These are phyloP conservation scores for Lodderomyces theae DNA, from an alignment of 1,139 yeast genomes.

Conservation along the genomic window DNA sequence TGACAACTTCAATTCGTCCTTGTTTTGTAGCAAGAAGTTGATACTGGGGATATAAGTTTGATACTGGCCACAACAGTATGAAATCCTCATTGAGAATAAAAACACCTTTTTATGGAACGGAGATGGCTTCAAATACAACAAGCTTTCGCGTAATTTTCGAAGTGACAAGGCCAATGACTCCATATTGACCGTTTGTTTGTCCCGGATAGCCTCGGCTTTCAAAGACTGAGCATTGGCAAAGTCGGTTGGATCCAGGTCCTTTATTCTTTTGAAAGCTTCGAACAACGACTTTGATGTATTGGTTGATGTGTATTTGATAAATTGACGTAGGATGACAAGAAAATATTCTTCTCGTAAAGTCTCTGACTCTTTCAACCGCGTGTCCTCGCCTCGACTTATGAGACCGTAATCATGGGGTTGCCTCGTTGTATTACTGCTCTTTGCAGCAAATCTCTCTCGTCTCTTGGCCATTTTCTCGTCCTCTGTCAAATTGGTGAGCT, in stretches of 20 bases:
- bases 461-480: slow-evolving; percentile 6
- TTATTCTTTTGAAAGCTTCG: slow-evolving; percentile 17
- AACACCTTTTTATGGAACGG: slow-evolving; percentile 48
- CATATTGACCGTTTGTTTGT: slow-evolving; percentile 14
- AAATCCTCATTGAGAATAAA: slow-evolving; percentile 46
- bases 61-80: slow-evolving; percentile 48
- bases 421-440: not conserved
- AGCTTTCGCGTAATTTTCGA: slow-evolving; percentile 54
- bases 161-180: slow-evolving; percentile 30
- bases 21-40: slow-evolving; percentile 30
- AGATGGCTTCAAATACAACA: slow-evolving; percentile 36
- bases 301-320: slow-evolving; percentile 27
- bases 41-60: slow-evolving; percentile 60
- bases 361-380: slow-evolving; percentile 43
- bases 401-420: slow-evolving; percentile 38
- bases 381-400: slow-evolving; percentile 60
- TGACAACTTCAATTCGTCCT: slow-evolving; percentile 11
- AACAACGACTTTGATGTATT: slow-evolving; percentile 20
- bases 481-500: not conserved
- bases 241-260: slow-evolving; percentile 11
- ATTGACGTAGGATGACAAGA: slow-evolving; percentile 29
- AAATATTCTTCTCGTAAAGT: slow-evolving; percentile 40
- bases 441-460: slow-evolving; percentile 1
- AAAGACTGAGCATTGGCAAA: slow-evolving; percentile 6
- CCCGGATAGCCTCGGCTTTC: not conserved